phyloP scores from a whole-genome alignment of 2,329 filamentous ascomycete species.

The Daldinia sp. region DNA sequence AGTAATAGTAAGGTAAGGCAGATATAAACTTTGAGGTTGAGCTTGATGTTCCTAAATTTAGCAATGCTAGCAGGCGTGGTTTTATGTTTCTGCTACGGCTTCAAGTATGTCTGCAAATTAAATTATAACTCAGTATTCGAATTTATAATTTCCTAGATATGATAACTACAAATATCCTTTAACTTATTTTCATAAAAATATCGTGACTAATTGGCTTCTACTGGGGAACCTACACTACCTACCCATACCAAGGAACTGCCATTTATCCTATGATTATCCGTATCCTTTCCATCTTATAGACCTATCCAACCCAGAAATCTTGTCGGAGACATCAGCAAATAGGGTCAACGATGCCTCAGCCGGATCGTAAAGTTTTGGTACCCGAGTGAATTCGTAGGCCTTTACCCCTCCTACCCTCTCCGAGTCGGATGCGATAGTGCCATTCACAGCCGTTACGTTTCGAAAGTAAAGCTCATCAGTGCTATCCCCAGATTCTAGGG shows the following conservation, averaged over 20 bases:
- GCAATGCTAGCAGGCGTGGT: too few species aligned
- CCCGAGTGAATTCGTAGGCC: conserved; percentile 1
- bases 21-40: too few species aligned
- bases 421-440: conserved; percentile 25
- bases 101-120: too few species aligned
- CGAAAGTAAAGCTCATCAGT: conserved; percentile 63
- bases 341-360: conserved; percentile 1
- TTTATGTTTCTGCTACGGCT: too few species aligned
- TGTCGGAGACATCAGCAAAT: conserved; percentile 21
- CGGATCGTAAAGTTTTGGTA: background rate
- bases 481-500: conserved; percentile 8
- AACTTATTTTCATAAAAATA: background rate
- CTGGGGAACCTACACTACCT: too few species aligned
- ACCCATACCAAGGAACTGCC: conserved; percentile 2
- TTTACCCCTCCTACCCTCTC: conserved; percentile 24
- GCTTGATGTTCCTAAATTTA: too few species aligned
- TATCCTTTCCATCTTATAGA: background rate
- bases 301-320: background rate
- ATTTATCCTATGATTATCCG: background rate
- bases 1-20: too few species aligned
- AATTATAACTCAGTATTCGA: too few species aligned
- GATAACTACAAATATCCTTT: background rate
- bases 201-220: background rate
- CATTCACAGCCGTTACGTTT: conserved; percentile 51
- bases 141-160: background rate